phyloP scores from a whole-genome alignment of 805 yeast genomes.

The Schwanniomyces occidentalis region DNA sequence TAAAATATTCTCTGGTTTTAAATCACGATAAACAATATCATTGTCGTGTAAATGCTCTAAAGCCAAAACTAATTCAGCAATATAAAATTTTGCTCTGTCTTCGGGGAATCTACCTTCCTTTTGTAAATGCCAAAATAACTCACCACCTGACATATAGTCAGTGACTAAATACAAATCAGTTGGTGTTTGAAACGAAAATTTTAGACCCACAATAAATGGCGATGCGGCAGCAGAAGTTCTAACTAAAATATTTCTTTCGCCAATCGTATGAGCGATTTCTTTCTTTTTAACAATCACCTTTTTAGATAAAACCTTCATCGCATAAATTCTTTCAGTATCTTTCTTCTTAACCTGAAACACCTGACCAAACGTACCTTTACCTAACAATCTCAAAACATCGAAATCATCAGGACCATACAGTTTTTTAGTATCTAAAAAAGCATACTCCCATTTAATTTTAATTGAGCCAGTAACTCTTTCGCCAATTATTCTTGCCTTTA shows the following conservation, averaged over 20 bases:
- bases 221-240: constrained; percentile 86
- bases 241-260: constrained; percentile 92
- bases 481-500: constrained; percentile 72
- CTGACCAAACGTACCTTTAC: constrained; percentile 97
- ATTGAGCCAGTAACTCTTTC: constrained; percentile 79
- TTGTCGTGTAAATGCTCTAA: constrained; percentile 93
- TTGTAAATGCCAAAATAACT: constrained; percentile 93
- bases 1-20: constrained; percentile 94
- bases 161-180: constrained; percentile 90
- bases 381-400: constrained; percentile 84
- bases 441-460: constrained; percentile 70
- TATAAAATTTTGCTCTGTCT: constrained; percentile 93
- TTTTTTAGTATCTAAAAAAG: constrained; percentile 62
- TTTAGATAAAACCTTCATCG: constrained; percentile 95
- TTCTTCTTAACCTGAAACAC: constrained; percentile 93
- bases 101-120: constrained; percentile 93
- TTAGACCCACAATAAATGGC: constrained; percentile 93
- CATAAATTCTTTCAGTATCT: constrained; percentile 89
- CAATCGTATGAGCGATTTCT: constrained; percentile 97
- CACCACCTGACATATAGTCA: constrained; percentile 98
- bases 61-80: constrained; percentile 92
- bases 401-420: constrained; percentile 94
- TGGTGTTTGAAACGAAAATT: constrained; percentile 95
- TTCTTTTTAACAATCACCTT: constrained; percentile 95
- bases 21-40: constrained; percentile 93